Evolutionary conservation across 441 rosid species (phyloP).

Genomic region (Pelargonium citronellum): DNA sequence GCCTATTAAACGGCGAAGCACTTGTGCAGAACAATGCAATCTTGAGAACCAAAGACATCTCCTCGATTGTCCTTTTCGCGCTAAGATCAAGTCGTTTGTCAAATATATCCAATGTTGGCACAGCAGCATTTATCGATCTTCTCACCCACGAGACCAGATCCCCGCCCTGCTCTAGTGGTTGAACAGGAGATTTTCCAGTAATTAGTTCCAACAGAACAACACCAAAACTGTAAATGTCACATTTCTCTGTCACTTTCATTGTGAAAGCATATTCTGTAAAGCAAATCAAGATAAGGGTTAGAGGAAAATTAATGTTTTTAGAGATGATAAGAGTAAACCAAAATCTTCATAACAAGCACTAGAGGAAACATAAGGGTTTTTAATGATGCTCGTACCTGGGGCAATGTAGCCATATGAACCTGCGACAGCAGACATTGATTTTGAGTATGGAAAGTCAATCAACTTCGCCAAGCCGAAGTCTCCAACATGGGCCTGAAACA

Average conservation of each 20-base stretch:
- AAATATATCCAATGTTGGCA: slow-evolving; percentile 46
- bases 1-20: slow-evolving; percentile 63
- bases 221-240: slow-evolving; percentile 91
- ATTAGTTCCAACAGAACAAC: slow-evolving; percentile 81
- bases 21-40: slow-evolving; percentile 74
- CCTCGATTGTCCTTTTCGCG: slow-evolving; percentile 45
- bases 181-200: slow-evolving; percentile 82
- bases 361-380: no score
- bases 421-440: slow-evolving; percentile 90
- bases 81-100: slow-evolving; percentile 61
- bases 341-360: no score
- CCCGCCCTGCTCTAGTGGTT: slow-evolving; percentile 76
- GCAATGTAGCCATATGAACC: slow-evolving; percentile 98
- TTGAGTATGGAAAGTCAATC: slow-evolving; percentile 89
- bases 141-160: slow-evolving; percentile 72
- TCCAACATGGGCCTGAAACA: slow-evolving; percentile 90
- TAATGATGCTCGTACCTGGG: slow-evolving; percentile 52
- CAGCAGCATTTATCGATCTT: slow-evolving; percentile 48
- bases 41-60: slow-evolving; percentile 72
- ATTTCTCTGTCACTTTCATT: slow-evolving; percentile 91
- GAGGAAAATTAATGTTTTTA: no score
- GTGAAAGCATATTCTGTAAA: slow-evolving; percentile 85
- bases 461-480: slow-evolving; percentile 96
- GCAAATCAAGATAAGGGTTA: neutral
- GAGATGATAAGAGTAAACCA: no score